Base-by-base conservation (phyloP, 1,139 yeast species). In the Hansenula lynferdii region DNA sequence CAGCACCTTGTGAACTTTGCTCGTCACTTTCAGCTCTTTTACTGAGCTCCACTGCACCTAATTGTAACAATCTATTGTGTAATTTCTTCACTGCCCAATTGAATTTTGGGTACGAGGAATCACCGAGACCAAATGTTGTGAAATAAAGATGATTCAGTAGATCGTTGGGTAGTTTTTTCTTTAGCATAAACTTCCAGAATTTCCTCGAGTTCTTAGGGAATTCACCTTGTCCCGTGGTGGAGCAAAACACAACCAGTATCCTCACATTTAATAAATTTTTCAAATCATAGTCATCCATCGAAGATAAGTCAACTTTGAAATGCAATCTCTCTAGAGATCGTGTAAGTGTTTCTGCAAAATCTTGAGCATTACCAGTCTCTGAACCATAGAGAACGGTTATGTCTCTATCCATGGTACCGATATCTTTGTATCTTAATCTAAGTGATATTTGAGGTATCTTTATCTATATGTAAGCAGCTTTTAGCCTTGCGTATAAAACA, bases 171-270 rank as follows among this genome's bases (percentile, higher is more conserved):
- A 92, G 70, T 48, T 77, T 80, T 55, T 72, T 77, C 53, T 76
- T 75, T 43, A 87, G 72, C 46, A 92, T 60, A 44, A 83, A 78
- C 48, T 72, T 70, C 95, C 96, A 85, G 46, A 90, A 76, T 40
- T 70, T 70, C 45, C 70, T 67, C 3, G 85, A 82, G 56, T 87
- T 86, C 35, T 85, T 61, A 0, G 99, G 98, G 24, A 92, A 60
- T 48, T 85, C 97, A 15, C 99, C 99, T 59, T 92, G 97, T 5
- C 97, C 98, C 0, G 96, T 84, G 0, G 99, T 92, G 1, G 97
- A 81, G 54, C 95, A 84, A 6, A 92, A 57, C 1, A 90, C 65
- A 6, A 90, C 69, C 32, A 87, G 65, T 33, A 70, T 66, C 28
- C 65, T 57, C 30, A 75, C 72, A 35, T 69, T 71, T 17, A 73